phyloP scores from a whole-genome alignment of 2,329 filamentous ascomycete genomes.

The Lizonia empirigonia region DNA sequence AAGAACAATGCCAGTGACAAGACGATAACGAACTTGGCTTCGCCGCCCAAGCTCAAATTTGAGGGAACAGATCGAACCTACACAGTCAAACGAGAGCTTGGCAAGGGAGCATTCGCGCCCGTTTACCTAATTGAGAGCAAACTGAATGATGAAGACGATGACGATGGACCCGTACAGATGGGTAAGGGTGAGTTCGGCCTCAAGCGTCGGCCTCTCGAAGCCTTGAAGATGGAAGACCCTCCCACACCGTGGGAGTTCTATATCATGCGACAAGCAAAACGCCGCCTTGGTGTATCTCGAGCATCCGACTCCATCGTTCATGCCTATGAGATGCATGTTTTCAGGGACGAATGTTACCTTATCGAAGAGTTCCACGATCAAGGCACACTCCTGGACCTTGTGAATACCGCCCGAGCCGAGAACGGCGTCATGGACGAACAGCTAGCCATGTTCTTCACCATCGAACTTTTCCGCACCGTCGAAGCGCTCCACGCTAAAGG shows the following conservation, averaged over 20 bases:
- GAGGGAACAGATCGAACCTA: conserved; percentile 70
- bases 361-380: conserved; percentile 86
- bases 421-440: conserved; percentile 82
- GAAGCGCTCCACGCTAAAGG: conserved; percentile 81
- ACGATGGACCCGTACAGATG: conserved; percentile 58
- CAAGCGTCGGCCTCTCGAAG: conserved; percentile 70
- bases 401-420: conserved; percentile 83
- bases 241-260: conserved; percentile 95
- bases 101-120: conserved; percentile 91
- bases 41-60: conserved; percentile 71
- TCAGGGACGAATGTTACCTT: conserved; percentile 86
- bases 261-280: conserved; percentile 83
- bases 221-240: conserved; percentile 92
- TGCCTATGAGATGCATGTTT: conserved; percentile 90
- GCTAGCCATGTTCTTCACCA: conserved; percentile 91
- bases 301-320: conserved; percentile 78
- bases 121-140: conserved; percentile 88
- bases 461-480: conserved; percentile 88
- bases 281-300: conserved; percentile 73
- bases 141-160: conserved; percentile 54
- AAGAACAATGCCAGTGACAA: conserved; percentile 62
- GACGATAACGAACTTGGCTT: conserved; percentile 62
- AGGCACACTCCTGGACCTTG: conserved; percentile 90
- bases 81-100: conserved; percentile 81
- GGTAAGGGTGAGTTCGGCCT: conserved; percentile 66